phyloP scores from a whole-genome alignment of 257 asterid genomes.

The Misopates orontium region DNA sequence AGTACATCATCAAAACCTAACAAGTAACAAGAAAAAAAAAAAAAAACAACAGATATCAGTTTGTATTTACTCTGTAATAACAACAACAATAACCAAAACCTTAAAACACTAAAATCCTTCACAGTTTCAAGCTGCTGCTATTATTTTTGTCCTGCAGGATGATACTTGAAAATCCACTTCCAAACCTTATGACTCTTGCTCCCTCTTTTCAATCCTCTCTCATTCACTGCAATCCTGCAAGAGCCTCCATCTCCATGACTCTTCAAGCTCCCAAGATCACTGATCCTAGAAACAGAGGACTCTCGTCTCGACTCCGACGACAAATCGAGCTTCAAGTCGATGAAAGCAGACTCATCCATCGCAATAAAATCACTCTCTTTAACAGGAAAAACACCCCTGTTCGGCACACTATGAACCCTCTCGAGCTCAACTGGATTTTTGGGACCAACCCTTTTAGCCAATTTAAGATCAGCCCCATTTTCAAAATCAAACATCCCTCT shows the following conservation, averaged over 20 bases:
- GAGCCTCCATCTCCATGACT: conserved; percentile 38
- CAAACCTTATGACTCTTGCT: conserved; percentile 61
- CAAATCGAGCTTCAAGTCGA: conserved; percentile 73
- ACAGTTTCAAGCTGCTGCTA: conserved; percentile 27
- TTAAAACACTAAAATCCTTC: not conserved
- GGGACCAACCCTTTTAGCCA: conserved; percentile 23
- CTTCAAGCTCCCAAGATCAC: conserved; percentile 25
- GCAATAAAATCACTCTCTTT: conserved; percentile 71
- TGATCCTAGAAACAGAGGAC: conserved; percentile 29
- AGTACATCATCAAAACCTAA: conserved; percentile 16
- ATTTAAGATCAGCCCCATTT: conserved; percentile 31
- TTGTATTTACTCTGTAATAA: conserved; percentile 22
- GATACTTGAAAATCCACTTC: conserved; percentile 78
- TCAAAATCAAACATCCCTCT: conserved; percentile 34
- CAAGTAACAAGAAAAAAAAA: not conserved
- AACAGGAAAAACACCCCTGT: conserved; percentile 58
- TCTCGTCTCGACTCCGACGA: conserved; percentile 43
- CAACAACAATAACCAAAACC: not conserved
- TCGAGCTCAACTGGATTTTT: conserved; percentile 35
- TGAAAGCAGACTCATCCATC: conserved; percentile 86
- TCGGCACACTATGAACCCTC: conserved; percentile 44
- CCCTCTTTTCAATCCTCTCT: conserved; percentile 46
- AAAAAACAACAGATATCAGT: not conserved
- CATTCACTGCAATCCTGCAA: conserved; percentile 49
- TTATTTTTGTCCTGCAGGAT: too few species aligned